These are phyloP conservation scores for Willaertia magna DNA, from an alignment of 208 protist species.

Conservation along the genomic window DNA sequence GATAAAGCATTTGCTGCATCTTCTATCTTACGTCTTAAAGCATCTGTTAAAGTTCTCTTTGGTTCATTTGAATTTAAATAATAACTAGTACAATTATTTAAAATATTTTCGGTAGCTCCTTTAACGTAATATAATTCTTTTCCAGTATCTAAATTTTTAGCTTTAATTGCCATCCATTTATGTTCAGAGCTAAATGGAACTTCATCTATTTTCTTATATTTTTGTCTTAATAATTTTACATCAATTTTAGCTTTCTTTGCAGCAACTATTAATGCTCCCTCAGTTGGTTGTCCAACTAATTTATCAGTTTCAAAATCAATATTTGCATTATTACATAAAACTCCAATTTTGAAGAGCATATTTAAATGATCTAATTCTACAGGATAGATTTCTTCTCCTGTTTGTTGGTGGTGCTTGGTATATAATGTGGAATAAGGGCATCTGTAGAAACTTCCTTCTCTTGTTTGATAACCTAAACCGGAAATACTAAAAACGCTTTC, in stretches of 20 bases:
- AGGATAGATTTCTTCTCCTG: neutral
- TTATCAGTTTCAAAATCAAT: neutral
- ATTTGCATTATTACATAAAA: slow-evolving; percentile 28
- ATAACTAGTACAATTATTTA: slow-evolving; percentile 53
- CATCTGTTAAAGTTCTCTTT: neutral
- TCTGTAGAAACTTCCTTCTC: neutral
- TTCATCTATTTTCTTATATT: neutral
- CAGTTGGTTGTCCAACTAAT: slow-evolving; percentile 29
- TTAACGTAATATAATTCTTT: slow-evolving; percentile 57
- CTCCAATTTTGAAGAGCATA: neutral
- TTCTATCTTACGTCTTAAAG: neutral
- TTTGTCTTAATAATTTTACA: neutral
- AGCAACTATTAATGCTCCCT: slow-evolving; percentile 25
- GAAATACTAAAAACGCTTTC: neutral
- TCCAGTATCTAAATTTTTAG: neutral
- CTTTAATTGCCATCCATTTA: slow-evolving; percentile 1
- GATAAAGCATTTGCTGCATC: slow-evolving; percentile 7
- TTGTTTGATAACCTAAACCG: neutral
- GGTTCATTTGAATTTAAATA: neutral
- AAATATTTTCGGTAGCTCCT: slow-evolving; percentile 72
- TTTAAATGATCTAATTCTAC: neutral
- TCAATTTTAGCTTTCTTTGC: slow-evolving; percentile 19
- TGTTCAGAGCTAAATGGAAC: neutral
- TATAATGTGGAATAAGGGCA: neutral
- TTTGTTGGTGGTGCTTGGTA: neutral